These are phyloP conservation scores for Purpureocillium takamizusanense DNA, from an alignment of 2,329 filamentous ascomycete genomes.

Conservation along the genomic window DNA sequence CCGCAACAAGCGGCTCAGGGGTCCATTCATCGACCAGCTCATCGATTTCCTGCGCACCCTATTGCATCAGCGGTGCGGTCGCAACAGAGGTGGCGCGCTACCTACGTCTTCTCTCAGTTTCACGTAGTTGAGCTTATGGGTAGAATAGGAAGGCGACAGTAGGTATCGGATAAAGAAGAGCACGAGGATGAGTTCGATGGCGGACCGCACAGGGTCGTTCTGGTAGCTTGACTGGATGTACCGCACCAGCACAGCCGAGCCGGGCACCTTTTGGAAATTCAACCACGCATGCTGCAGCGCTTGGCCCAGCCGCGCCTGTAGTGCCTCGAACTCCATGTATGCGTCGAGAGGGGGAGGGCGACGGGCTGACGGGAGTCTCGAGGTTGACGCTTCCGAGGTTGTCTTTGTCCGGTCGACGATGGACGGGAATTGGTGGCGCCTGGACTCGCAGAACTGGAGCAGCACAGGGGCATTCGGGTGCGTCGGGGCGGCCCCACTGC, in stretches of 20 bases:
- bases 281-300: constrained; percentile 44
- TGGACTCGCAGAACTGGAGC: too few relatives aligned
- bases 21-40: constrained; percentile 95
- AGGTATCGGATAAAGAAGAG: constrained; percentile 94
- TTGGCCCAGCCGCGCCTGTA: constrained; percentile 41
- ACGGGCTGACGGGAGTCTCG: too few relatives aligned
- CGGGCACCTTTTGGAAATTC: constrained; percentile 82
- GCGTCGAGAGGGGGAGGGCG: neutral
- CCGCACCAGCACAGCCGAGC: constrained; percentile 85
- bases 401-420: too few relatives aligned
- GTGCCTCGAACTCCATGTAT: constrained; percentile 54
- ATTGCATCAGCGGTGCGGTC: neutral
- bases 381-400: too few relatives aligned
- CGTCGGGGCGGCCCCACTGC: too few relatives aligned
- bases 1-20: constrained; percentile 79
- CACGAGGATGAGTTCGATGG: constrained; percentile 86
- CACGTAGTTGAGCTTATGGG: constrained; percentile 81
- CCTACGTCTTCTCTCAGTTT: constrained; percentile 69
- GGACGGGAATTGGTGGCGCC: too few relatives aligned
- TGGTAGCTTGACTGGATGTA: constrained; percentile 98
- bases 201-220: constrained; percentile 88
- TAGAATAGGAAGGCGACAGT: constrained; percentile 85
- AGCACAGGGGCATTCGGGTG: too few relatives aligned
- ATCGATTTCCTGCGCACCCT: constrained; percentile 63
- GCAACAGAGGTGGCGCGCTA: neutral